Conservation (phyloP, 805 yeast genomes). For the Middelhovenomyces tepae region DNA sequence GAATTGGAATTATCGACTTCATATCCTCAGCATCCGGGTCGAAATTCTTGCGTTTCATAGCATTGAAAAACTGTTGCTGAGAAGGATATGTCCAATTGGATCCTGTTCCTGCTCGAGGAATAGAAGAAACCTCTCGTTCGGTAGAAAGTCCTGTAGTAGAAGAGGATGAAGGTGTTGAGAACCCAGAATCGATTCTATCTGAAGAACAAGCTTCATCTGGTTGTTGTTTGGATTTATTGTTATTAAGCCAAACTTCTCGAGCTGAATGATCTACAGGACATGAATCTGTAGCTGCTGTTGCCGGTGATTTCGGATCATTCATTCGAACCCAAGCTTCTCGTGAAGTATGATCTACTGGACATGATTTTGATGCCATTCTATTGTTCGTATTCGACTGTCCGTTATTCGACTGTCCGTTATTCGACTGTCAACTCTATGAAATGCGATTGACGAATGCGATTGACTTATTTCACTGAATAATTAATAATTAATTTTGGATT, state of each 20-base stretch:
- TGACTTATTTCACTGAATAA: too few species aligned
- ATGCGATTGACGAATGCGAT: too few species aligned
- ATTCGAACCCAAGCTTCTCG: conserved; percentile 19
- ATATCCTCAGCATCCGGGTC: conserved; percentile 73
- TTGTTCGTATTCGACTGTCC: too few species aligned
- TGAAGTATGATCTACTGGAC: conserved; percentile 46
- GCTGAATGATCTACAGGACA: conserved; percentile 70
- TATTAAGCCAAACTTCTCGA: conserved; percentile 47
- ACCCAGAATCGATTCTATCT: conserved; percentile 12
- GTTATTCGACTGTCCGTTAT: too few species aligned
- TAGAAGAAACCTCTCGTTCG: conserved; percentile 71
- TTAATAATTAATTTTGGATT: too few species aligned
- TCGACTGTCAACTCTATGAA: too few species aligned
- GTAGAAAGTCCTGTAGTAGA: conserved; percentile 40
- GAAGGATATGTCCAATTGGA: conserved; percentile 92
- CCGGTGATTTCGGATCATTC: conserved; percentile 16
- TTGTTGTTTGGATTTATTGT: conserved; percentile 16
- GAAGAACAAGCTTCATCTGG: conserved; percentile 14
- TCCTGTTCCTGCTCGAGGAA: conserved; percentile 65
- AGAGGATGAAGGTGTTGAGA: conserved; percentile 3
- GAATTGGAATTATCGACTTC: conserved; percentile 88
- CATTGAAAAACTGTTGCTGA: conserved; percentile 87
- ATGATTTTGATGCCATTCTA: too few species aligned
- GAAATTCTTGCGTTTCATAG: conserved; percentile 89
- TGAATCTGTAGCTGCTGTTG: conserved; percentile 23